Percentiles rank a stretch among this genome's conserved stretches.
Evolutionary conservation across 2,329 filamentous ascomycete genomes (phyloP).

Genomic region (Colletotrichum somersetense): DNA sequence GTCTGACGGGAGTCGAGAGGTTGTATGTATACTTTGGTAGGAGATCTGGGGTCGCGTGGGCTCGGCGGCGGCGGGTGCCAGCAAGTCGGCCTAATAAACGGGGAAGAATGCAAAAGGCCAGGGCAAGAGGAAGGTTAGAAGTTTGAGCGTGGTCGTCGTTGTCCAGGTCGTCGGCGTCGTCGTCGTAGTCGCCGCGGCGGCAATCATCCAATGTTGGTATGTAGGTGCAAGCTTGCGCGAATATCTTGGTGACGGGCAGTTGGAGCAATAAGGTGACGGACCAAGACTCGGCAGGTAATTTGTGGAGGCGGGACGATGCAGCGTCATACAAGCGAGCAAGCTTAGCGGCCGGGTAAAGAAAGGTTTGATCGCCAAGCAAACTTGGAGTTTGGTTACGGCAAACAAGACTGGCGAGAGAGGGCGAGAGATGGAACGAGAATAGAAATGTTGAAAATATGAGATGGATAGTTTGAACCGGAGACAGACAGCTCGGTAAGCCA

Average conservation of each 20-base stretch:
- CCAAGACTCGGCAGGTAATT: slow-evolving; percentile 27
- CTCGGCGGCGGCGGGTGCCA: slow-evolving; percentile 6
- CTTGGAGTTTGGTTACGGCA: background rate
- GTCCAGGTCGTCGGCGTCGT: background rate
- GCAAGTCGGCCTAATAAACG: background rate
- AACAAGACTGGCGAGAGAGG: background rate
- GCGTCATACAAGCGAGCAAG: slow-evolving; percentile 32
- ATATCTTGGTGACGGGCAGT: slow-evolving; percentile 37
- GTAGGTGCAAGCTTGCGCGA: slow-evolving; percentile 38
- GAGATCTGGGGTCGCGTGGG: slow-evolving; percentile 7
- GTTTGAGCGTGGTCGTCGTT: slow-evolving; percentile 9
- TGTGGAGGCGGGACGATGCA: slow-evolving; percentile 18
- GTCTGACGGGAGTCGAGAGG: background rate
- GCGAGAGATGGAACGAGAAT: background rate
- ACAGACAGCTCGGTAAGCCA: slow-evolving; percentile 21
- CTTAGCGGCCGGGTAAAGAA: slow-evolving; percentile 12
- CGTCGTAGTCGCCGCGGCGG: background rate
- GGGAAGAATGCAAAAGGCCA: slow-evolving; percentile 13
- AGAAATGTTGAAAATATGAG: slow-evolving; percentile 23
- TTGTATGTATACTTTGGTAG: background rate
- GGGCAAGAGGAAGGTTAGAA: slow-evolving; percentile 10
- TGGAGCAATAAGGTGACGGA: slow-evolving; percentile 28
- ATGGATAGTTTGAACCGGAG: slow-evolving; percentile 23
- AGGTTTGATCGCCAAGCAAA: background rate
- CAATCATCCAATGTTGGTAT: slow-evolving; percentile 35